phyloP scores from a whole-genome alignment of 2,329 filamentous ascomycete genomes.

The Cryphonectria carpinicola region DNA sequence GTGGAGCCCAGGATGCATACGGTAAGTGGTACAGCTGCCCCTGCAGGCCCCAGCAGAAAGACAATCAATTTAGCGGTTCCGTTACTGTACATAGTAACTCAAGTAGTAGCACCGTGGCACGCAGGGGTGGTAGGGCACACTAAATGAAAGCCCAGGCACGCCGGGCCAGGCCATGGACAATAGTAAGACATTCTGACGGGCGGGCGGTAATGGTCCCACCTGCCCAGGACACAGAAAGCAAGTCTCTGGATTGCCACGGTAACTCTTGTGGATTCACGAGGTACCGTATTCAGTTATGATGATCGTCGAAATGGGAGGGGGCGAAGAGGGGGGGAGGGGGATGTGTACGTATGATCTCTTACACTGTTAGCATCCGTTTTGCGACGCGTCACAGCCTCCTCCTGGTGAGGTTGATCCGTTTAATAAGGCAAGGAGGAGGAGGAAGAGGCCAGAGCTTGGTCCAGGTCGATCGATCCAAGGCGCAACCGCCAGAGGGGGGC shows the following conservation, averaged over 20 bases:
- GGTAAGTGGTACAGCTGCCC: neutral
- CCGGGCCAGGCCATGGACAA: neutral
- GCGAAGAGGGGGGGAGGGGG: no score
- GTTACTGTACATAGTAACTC: no score
- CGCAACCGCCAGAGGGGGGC: neutral
- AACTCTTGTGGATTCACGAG: neutral
- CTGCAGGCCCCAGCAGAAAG: slow-evolving; percentile 3
- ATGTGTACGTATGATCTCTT: neutral
- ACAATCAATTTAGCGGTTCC: no score
- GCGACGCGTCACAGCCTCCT: neutral
- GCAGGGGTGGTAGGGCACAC: neutral
- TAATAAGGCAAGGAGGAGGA: neutral
- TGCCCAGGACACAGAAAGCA: neutral
- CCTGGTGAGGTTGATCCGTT: neutral
- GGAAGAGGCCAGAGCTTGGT: neutral
- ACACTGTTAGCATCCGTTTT: neutral
- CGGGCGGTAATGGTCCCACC: no score
- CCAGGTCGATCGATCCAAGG: neutral
- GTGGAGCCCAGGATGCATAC: neutral
- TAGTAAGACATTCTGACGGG: neutral
- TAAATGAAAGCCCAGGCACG: neutral
- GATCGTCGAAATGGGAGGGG: neutral
- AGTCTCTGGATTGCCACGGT: neutral
- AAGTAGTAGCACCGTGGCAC: no score
- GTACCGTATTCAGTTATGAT: neutral